phyloP scores from a whole-genome alignment of 169 alveolate species.

The Cyclospora cayetanensis region DNA sequence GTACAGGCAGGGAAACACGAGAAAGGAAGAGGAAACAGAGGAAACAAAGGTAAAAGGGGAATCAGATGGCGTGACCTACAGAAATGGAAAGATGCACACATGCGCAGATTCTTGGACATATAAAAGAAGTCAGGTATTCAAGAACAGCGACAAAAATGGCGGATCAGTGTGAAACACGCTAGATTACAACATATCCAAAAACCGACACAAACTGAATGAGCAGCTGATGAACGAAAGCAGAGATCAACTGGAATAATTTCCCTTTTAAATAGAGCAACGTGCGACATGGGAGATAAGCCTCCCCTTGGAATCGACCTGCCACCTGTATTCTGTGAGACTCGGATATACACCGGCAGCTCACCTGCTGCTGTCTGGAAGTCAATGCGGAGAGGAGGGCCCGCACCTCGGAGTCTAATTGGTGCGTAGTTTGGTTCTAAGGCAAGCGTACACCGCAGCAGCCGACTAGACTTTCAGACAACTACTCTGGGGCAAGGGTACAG shows the following conservation, averaged over 20 bases:
- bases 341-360: no score
- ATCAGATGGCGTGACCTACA: neutral
- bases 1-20: no score
- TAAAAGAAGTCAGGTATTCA: neutral
- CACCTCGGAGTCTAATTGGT: neutral
- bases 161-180: neutral
- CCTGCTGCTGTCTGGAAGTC: slow-evolving; percentile 11
- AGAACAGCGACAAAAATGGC: neutral
- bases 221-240: neutral
- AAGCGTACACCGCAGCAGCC: no score
- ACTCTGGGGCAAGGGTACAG: neutral
- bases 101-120: neutral
- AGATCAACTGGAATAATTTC: neutral
- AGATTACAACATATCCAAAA: no score
- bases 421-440: neutral
- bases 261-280: no score
- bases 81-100: neutral
- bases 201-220: neutral
- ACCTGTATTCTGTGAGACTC: no score
- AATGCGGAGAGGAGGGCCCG: neutral
- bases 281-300: no score
- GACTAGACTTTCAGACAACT: no score
- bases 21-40: neutral
- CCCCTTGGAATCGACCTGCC: no score
- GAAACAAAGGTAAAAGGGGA: neutral